Conservation (phyloP, 768 basidiomycete species). For the Vararia minispora region DNA sequence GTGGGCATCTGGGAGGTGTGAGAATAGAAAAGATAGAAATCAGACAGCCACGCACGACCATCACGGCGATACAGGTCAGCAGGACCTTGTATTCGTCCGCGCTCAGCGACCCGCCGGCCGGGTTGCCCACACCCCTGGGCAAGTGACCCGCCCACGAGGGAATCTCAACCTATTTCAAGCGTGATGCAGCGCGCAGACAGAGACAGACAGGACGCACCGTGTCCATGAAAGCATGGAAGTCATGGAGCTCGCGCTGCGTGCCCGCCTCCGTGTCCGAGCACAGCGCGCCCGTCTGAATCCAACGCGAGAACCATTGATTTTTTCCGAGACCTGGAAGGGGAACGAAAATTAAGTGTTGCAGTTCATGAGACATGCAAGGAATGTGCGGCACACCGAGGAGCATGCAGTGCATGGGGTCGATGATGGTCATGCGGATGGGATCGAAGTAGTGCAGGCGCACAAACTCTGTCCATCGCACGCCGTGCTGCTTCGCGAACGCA, state of each 20-base stretch:
- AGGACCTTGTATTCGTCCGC: slow-evolving; percentile 23
- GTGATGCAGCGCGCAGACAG: neutral
- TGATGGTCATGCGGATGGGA: slow-evolving; percentile 6
- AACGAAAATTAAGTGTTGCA: no score
- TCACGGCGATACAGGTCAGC: slow-evolving; percentile 13
- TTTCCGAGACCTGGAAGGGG: slow-evolving; percentile 17
- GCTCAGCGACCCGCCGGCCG: slow-evolving; percentile 20
- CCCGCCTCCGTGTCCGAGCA: neutral
- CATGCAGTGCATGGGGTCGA: slow-evolving; percentile 14
- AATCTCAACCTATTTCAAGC: slow-evolving; percentile 18
- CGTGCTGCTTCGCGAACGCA: slow-evolving; percentile 3
- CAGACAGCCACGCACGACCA: slow-evolving; percentile 13
- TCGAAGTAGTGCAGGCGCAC: slow-evolving; percentile 11
- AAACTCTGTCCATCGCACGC: slow-evolving; percentile 10
- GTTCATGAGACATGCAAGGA: slow-evolving; percentile 1
- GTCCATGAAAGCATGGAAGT: neutral
- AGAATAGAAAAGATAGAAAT: no score
- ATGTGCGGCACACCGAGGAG: slow-evolving; percentile 12
- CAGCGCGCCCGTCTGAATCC: slow-evolving; percentile 11
- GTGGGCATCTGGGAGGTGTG: no score
- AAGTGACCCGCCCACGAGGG: slow-evolving; percentile 19
- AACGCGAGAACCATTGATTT: slow-evolving; percentile 17
- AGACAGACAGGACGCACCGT: neutral
- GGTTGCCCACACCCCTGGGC: slow-evolving; percentile 19
- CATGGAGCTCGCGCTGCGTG: neutral